phyloP scores from a whole-genome alignment of 495 filamentous ascomycete genomes.

The Clohesyomyces aquaticus region DNA sequence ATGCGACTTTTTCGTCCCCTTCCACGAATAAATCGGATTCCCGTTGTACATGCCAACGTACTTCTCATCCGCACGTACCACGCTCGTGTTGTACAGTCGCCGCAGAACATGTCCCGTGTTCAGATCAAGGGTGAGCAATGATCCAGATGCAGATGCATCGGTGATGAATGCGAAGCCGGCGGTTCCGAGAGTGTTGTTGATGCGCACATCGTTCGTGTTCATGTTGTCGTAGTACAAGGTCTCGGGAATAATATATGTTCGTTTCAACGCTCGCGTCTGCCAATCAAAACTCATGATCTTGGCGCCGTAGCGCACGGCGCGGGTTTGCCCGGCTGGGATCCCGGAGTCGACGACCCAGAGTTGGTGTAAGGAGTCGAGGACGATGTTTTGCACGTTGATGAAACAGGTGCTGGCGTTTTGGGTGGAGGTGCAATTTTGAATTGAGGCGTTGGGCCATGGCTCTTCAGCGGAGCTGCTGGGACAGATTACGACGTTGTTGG shows the following conservation, averaged over 20 bases:
- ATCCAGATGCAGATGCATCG: conserved; percentile 38
- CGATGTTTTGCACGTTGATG: conserved; percentile 45
- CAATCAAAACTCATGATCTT: conserved; percentile 44
- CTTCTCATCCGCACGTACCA: conserved; percentile 33
- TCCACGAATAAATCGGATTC: conserved; percentile 40
- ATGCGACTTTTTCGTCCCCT: conserved; percentile 39
- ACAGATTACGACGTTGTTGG: conserved; percentile 38
- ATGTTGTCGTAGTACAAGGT: conserved; percentile 27
- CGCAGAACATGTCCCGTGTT: conserved; percentile 33
- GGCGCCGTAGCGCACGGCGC: conserved; percentile 31
- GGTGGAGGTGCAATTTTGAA: conserved; percentile 42
- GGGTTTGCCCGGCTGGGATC: conserved; percentile 25
- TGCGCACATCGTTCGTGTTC: conserved; percentile 42
- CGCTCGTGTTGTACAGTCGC: conserved; percentile 40
- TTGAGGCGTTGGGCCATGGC: conserved; percentile 41
- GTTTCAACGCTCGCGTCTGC: conserved; percentile 29
- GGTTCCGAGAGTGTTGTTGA: conserved; percentile 42
- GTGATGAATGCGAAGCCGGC: conserved; percentile 42
- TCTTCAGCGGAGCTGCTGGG: conserved; percentile 37
- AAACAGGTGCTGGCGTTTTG: conserved; percentile 43
- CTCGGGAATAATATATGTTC: conserved; percentile 37
- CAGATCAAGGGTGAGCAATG: conserved; percentile 39
- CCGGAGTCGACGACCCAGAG: conserved; percentile 42
- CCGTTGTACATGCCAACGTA: conserved; percentile 43
- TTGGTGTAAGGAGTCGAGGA: conserved; percentile 38